Conservation (phyloP, 805 yeast species). For the Saccharomycopsis babjevae region DNA sequence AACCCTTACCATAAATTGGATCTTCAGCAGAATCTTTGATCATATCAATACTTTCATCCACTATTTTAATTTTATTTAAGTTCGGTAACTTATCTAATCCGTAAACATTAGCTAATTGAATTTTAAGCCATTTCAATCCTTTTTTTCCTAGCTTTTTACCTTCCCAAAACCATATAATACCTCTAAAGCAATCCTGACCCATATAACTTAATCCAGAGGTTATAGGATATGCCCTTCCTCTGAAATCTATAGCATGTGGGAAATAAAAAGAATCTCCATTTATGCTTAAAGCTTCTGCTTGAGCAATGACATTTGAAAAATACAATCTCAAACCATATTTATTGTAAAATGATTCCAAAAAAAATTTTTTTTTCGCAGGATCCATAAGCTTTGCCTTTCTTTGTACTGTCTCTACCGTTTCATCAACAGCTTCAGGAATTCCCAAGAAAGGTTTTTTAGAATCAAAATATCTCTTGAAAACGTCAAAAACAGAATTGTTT, state of each 20-base stretch:
- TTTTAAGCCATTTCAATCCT: conserved; percentile 51
- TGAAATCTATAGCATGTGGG: conserved; percentile 57
- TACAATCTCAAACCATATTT: not conserved
- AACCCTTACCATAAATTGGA: conserved; percentile 34
- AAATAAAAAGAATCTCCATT: conserved; percentile 1
- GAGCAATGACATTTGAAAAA: not conserved
- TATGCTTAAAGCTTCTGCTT: not conserved
- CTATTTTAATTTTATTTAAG: conserved; percentile 39
- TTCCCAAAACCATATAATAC: conserved; percentile 50
- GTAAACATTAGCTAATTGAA: conserved; percentile 49
- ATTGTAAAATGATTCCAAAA: not conserved
- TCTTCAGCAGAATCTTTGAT: conserved; percentile 36
- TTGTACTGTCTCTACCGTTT: not conserved
- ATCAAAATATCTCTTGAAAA: not conserved
- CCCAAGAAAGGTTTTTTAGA: not conserved
- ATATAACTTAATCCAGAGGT: conserved; percentile 55
- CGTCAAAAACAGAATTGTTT: not conserved
- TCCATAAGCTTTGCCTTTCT: not conserved
- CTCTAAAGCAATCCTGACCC: conserved; percentile 51
- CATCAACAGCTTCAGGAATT: conserved; percentile 1
- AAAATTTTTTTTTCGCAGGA: not conserved
- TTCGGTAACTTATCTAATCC: conserved; percentile 48
- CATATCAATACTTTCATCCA: conserved; percentile 36
- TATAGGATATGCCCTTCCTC: conserved; percentile 69
- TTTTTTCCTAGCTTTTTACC: conserved; percentile 41